Conservation (phyloP, 75 land plant species). For the Sequoiadendron giganteum region DNA sequence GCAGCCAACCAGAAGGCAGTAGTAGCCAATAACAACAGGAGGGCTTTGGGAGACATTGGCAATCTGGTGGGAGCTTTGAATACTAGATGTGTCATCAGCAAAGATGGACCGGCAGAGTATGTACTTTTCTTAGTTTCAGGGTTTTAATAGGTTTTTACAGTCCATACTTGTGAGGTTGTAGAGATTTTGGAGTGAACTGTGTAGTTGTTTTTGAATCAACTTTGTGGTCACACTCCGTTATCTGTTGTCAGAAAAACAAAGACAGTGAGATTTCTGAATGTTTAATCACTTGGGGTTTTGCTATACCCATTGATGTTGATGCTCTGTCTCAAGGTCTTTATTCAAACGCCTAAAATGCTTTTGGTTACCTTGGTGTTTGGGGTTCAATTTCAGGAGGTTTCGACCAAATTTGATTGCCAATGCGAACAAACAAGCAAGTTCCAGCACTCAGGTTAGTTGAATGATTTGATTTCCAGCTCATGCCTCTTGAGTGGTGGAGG, state of each 20-base stretch:
- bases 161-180: background rate
- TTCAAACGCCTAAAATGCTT: background rate
- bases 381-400: conserved; percentile 44
- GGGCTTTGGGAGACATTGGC: conserved; percentile 82
- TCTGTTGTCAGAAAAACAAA: too few relatives aligned
- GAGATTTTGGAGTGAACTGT: background rate
- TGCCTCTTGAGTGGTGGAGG: too few relatives aligned
- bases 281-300: background rate
- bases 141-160: background rate
- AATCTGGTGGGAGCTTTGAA: conserved; percentile 47
- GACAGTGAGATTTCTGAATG: background rate
- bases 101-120: conserved; percentile 20
- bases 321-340: background rate
- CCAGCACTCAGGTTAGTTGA: conserved; percentile 12
- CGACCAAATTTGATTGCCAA: conserved; percentile 55
- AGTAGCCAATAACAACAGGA: conserved; percentile 33
- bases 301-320: background rate
- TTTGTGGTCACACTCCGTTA: too few relatives aligned
- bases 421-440: conserved; percentile 14
- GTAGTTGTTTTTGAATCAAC: too few relatives aligned
- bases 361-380: background rate
- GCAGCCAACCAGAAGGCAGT: conserved; percentile 23
- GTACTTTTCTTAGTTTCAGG: background rate
- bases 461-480: background rate
- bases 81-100: conserved; percentile 37